Evolutionary conservation across 2,329 filamentous ascomycete genomes (phyloP), one percentile per base, ranked within the genome.

Genomic region (Botrytis aclada): DNA sequence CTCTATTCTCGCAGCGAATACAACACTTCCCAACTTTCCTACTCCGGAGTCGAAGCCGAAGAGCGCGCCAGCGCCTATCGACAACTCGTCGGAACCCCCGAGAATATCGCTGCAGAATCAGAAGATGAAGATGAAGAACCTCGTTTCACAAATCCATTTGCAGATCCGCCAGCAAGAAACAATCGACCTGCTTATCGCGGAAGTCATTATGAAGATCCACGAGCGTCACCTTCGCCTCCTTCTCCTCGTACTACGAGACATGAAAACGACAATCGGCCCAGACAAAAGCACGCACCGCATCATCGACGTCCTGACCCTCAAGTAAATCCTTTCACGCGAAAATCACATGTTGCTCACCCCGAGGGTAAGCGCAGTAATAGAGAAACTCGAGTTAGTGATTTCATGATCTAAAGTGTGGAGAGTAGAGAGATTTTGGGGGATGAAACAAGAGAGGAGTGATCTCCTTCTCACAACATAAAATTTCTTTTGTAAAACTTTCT

Each of bases 171-270:
- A 37, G 16, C 22, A 20, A 43, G 29, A 43, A 20, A 22, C 9
- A 67, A 41, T 67, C 34, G 2, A 54, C 25, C 25, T 32, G 25
- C 47, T 9, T 67, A 56, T 37, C 34, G 25, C 10, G 65, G 34
- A 67, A 41, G 25, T 4, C 10, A 56, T 29, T 41, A 41, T 56
- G 65, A 67, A 4, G 32, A 32, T 20, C 37, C 65, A 69, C 37
- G 34, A 43, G 47, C 47, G 56, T 32, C 34, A 41, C 34, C 47
- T n/a, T 7, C 37, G 47, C 65, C 65, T 9, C 47, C n/a, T 69
- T 69, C 65, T 56, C 65, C 65, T 69, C 65, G 65, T 39, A 56
- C 65, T 41, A 32, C n/a, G 47, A 69, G 12, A 34, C 25, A 25
- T 32, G 41, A 18, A 37, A 43, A 37, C 22, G 63, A 32, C n/a